Evolutionary conservation across 441 rosid genomes (phyloP), one percentile per base, ranked within the genome.

Genomic region (Populus tomentosa): DNA sequence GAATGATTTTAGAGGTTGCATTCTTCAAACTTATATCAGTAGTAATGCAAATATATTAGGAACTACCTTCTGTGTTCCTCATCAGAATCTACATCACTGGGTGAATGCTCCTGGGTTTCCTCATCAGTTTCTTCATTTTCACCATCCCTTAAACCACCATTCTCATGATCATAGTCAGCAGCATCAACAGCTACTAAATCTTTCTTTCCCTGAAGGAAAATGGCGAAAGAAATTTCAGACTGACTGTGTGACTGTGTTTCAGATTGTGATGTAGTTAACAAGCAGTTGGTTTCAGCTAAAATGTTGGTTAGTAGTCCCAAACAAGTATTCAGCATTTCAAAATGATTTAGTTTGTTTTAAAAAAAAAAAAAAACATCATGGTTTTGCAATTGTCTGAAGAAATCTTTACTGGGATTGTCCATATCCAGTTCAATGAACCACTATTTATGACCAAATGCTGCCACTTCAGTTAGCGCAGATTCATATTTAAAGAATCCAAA

Each of bases 121-220:
- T 80, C 82, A 61, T 24, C 69, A 67, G 38, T 70, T 66, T 83
- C 88, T 78, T 91, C 97, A 71, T 85, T 81, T 63, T 92, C 95
- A 82, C 87, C 87, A 72, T 83, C 91, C 50, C 63, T 65, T 18
- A 79, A 53, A 20, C 84, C 83, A 67, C 32, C 87, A 80, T 84
- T 73, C 59, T 86, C 85, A 69, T 82, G 89, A 75, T 84, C 90
- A 78, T 80, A 82, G 80, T 88, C 93, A 53, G 80, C 85, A 72
- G 93, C 79, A 87, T 90, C 91, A 76, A 94, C 91, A 73, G 94
- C 97, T 75, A 78, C 90, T 65, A 91, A 88, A 85, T 90, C 98
- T 77, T 91, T 92, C 83, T 92, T 94, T 16, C 95, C 99, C 98
- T 92, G 84, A 70, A 80, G 71, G 68, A 69, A 8, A 32, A 77